phyloP scores from a whole-genome alignment of 345 rosid species.

The Euphorbia peplus region DNA sequence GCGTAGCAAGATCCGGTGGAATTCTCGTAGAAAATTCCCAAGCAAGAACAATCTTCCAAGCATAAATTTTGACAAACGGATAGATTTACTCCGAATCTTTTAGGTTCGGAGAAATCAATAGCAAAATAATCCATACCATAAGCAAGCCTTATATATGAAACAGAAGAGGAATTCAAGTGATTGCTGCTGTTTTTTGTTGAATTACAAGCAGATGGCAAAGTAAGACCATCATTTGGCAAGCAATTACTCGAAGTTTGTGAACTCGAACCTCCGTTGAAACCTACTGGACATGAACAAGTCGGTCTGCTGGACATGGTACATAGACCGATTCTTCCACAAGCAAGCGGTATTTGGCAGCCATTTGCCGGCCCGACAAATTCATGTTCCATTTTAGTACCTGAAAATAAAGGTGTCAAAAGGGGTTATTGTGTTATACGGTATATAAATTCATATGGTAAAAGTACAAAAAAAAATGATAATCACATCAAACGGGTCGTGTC shows the following conservation, averaged over 20 bases:
- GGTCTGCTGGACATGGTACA: constrained; percentile 40
- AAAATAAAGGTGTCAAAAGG: constrained; percentile 22
- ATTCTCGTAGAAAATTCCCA: constrained; percentile 58
- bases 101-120: constrained; percentile 47
- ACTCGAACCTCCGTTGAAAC: constrained; percentile 39
- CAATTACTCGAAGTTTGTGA: constrained; percentile 38
- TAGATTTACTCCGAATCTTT: constrained; percentile 36
- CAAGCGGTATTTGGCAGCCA: constrained; percentile 57
- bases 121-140: constrained; percentile 56
- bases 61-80: constrained; percentile 59
- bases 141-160: constrained; percentile 47
- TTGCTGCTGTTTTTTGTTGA: constrained; percentile 29
- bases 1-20: constrained; percentile 66
- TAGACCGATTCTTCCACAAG: constrained; percentile 57
- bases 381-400: constrained; percentile 31
- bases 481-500: no score
- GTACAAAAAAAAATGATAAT: no score
- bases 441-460: no score
- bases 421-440: no score
- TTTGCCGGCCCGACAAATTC: constrained; percentile 60
- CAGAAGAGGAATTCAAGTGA: constrained; percentile 30
- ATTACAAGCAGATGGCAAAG: constrained; percentile 58
- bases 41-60: constrained; percentile 59
- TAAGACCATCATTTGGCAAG: constrained; percentile 41
- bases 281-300: constrained; percentile 66